Evolutionary conservation across 768 basidiomycete species (phyloP), one percentile per base, ranked within the genome.

Genomic region (Kwoniella botswanensis): DNA sequence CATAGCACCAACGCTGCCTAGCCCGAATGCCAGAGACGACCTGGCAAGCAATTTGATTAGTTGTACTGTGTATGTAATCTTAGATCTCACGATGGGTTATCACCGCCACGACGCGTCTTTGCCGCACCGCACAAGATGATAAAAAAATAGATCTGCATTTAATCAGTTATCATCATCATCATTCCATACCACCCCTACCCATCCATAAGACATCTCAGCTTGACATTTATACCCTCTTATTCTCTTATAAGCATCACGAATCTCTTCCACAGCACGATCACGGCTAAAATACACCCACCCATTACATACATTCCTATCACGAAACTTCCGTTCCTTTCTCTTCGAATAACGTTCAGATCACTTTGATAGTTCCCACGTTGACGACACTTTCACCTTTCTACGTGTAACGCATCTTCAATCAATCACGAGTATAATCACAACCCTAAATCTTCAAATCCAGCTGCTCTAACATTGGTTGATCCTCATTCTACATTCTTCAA

Each of bases 361-460:
- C 35, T 35, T 35, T 35, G 35, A 50, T 6, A 50, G 46, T 63
- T 63, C 52, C 63, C 63, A 63, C 63, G 63, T 50, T 63, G 50
- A 63, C 63, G 63, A 63, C 63, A 12, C 63, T 41, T 63, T 63
- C 43, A 63, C 61, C 21, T 44, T 46, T 13, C 21, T 15, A n/a
- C 43, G 29, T 24, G 42, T 35, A 17, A 43, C 24, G n/a, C 15
- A 13, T 22, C 10, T 24, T 18, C 29, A 18, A 24, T 42, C 29
- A 41, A 35, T 18, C 15, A 17, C 22, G 22, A 26, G 15, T 24
- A 54, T 29, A 65, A 29, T 35, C 18, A 65, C 9, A 50, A 44
- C 50, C 3, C 21, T 10, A 1, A n/a, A 4, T 1, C n/a, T n/a
- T n/a, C 42, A 44, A 63, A 21, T 43, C 1, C 1, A 44, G 1